Evolutionary conservation across 768 basidiomycete species (phyloP), one percentile per base, ranked within the genome.

Genomic region (Sarcodon aspratus): DNA sequence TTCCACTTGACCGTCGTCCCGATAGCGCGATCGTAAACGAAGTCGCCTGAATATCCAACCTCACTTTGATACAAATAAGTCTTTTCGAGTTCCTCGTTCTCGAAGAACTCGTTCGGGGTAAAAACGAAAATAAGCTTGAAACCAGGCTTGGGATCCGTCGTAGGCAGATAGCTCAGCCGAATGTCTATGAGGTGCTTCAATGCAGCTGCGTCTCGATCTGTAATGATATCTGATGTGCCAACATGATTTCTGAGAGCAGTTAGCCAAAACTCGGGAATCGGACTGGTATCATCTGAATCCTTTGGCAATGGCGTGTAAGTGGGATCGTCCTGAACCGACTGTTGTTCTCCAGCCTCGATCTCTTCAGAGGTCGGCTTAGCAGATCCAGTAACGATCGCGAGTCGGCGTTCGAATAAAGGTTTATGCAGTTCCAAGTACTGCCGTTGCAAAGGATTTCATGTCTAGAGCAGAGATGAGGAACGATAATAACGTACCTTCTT

Each of bases 181-280:
- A 98, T 76, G 59, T 99, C 91, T 52, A 68, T 69, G 50, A 99
- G 79, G 57, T 74, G 66, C 67, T 88, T 89, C 61, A 99, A 80
- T 7, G 92, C 94, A 43, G 62, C 80, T 52, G 73, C 90, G 63
- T 99, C 95, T 49, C 87, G 83, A 58, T 98, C 93, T 21, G 90
- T 95, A 71, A 98, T 90, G 61, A 93, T 73, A 15, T 94, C 92
- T 38, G 76, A 74, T 48, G 97, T 74, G 45, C 79, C 89, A 48
- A 85, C 66, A 64, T 98, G 93, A 67, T 96, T 98, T 55, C 87
- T 81, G 48, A 98, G 74, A 3, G 93, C 91, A 1, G 96, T 98
- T 58, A 96, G 80, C 95, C 95, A 99, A 76, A 99, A 99, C 59
- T 95, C 85, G 46, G 94, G 90, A 56, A 99, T 89, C 47, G 82